phyloP scores from a whole-genome alignment of 352 stramenopile genomes.

The Phytophthora pini region DNA sequence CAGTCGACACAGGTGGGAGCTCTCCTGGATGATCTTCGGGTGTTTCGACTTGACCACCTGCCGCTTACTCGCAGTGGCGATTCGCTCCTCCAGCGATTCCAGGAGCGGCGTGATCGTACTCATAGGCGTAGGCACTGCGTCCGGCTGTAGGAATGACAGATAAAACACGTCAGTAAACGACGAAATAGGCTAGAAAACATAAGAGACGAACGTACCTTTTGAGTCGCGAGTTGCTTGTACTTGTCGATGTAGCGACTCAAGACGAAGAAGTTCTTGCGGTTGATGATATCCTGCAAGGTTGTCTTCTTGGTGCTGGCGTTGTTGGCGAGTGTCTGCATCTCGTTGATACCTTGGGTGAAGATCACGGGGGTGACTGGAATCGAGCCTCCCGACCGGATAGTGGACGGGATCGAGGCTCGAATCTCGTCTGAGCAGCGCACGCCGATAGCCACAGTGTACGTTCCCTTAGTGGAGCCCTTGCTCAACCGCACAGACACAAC shows the following conservation, averaged over 20 bases:
- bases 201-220: slow-evolving; percentile 30
- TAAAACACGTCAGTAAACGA: slow-evolving; percentile 22
- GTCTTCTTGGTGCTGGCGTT: slow-evolving; percentile 74
- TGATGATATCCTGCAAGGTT: slow-evolving; percentile 77
- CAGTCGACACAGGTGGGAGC: slow-evolving; percentile 71
- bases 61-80: slow-evolving; percentile 58
- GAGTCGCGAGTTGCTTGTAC: slow-evolving; percentile 59
- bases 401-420: slow-evolving; percentile 48
- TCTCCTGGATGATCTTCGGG: slow-evolving; percentile 80
- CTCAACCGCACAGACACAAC: slow-evolving; percentile 79
- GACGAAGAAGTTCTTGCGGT: slow-evolving; percentile 71
- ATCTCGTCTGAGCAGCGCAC: slow-evolving; percentile 59
- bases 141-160: slow-evolving; percentile 31
- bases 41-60: slow-evolving; percentile 81
- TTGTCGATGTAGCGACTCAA: slow-evolving; percentile 67
- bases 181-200: background rate
- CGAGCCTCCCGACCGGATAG: slow-evolving; percentile 50
- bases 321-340: slow-evolving; percentile 85
- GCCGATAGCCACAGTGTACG: slow-evolving; percentile 64
- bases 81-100: slow-evolving; percentile 58
- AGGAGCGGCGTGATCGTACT: slow-evolving; percentile 50
- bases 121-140: slow-evolving; percentile 53
- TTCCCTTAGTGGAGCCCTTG: slow-evolving; percentile 51
- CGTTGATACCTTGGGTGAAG: slow-evolving; percentile 83
- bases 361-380: slow-evolving; percentile 71